Evolutionary conservation across 306 rosid genomes (phyloP).

Genomic region (Boehmeria nivea): DNA sequence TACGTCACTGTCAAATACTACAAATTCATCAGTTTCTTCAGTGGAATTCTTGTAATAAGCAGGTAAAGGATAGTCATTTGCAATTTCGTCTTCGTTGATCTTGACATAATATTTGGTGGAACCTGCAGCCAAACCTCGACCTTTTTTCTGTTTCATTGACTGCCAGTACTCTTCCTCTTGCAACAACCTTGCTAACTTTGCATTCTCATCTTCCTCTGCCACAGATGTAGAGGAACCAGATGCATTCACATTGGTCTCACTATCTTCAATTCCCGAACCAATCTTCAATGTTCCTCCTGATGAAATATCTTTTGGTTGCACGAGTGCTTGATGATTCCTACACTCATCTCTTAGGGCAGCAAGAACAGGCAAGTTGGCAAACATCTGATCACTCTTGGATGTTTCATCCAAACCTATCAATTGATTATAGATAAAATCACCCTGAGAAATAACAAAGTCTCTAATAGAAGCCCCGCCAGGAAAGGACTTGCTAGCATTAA

Average conservation of each 20-base stretch:
- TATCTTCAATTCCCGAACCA: conserved; percentile 33
- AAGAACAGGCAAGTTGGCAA: conserved; percentile 63
- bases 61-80: conserved; percentile 89
- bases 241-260: conserved; percentile 19
- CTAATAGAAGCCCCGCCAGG: conserved; percentile 61
- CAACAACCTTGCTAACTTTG: conserved; percentile 65
- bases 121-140: conserved; percentile 31
- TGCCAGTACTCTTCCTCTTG: conserved; percentile 87
- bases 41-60: conserved; percentile 69
- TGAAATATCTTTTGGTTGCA: conserved; percentile 26
- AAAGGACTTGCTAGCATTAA: conserved; percentile 63
- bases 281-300: conserved; percentile 51
- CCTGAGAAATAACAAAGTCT: conserved; percentile 72
- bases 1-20: conserved; percentile 52
- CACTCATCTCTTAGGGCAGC: conserved; percentile 59
- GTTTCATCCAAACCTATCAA: conserved; percentile 70
- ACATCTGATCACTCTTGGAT: conserved; percentile 51
- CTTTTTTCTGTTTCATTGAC: conserved; percentile 60
- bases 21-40: conserved; percentile 69
- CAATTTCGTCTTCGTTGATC: conserved; percentile 91
- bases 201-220: conserved; percentile 60
- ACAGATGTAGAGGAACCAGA: conserved; percentile 23
- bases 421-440: conserved; percentile 76
- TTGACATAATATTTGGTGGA: conserved; percentile 67
- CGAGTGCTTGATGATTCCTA: conserved; percentile 33